Conservation (phyloP, 139 green algal genomes). For the Diplosphaera chodatii region DNA sequence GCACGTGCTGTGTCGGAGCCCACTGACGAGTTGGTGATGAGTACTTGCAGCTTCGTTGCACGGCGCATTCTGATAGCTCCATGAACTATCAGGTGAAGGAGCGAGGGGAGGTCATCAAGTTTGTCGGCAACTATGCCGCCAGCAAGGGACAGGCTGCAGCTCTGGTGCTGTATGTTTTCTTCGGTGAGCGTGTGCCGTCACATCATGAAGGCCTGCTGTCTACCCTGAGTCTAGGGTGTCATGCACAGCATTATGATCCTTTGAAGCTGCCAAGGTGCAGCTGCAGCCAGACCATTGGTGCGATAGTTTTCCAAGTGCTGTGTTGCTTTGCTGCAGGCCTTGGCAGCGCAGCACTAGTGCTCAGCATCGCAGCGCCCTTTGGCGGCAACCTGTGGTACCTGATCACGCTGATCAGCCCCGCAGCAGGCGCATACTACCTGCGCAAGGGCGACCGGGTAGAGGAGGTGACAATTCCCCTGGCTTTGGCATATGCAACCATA, state of each 20-base stretch:
- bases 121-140: conserved; percentile 72
- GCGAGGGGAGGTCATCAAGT: conserved; percentile 82
- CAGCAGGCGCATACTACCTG: conserved; percentile 77
- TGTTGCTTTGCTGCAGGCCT: conserved; percentile 41
- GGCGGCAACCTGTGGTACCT: conserved; percentile 68
- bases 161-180: conserved; percentile 78
- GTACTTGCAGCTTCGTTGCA: background rate
- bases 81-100: conserved; percentile 64
- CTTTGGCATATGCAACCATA: background rate
- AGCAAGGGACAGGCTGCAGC: conserved; percentile 73
- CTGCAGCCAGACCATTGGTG: background rate
- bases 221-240: too few relatives aligned
- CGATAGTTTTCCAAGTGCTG: background rate
- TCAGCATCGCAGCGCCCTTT: conserved; percentile 57
- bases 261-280: too few relatives aligned
- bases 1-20: too few relatives aligned
- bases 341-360: conserved; percentile 69
- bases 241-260: too few relatives aligned
- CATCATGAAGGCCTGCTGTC: too few relatives aligned
- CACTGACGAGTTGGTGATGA: too few relatives aligned
- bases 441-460: conserved; percentile 58
- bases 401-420: conserved; percentile 61
- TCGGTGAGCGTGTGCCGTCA: too few relatives aligned
- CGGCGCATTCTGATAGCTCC: background rate
- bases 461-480: conserved; percentile 33